A percentile compares a stretch with the other conserved stretches of the same genome.
phyloP scores from a whole-genome alignment of 177 flowering plant genomes.

The Vitis hybrid region DNA sequence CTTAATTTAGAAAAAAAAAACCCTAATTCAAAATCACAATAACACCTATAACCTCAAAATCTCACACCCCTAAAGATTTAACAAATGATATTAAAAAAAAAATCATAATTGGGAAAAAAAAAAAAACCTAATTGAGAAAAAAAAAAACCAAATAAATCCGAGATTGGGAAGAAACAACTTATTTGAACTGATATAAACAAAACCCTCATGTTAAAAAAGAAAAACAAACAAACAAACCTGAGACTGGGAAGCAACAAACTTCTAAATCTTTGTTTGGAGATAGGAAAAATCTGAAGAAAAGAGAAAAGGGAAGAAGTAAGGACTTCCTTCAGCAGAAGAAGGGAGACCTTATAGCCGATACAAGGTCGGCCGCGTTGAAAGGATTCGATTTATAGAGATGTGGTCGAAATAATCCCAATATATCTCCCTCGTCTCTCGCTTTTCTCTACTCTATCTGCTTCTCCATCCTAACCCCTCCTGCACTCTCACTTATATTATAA shows the following conservation, averaged over 20 bases:
- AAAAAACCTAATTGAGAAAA: accelerated
- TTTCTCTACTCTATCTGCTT: not conserved
- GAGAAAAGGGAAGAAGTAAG: not conserved
- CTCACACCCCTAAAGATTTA: too few species aligned
- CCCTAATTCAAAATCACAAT: too few species aligned
- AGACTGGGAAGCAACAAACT: not conserved
- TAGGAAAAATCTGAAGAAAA: not conserved
- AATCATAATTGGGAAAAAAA: too few species aligned
- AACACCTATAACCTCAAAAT: too few species aligned
- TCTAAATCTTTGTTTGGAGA: not conserved
- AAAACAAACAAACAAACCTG: not conserved
- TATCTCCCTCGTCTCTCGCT: not conserved
- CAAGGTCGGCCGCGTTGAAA: slow-evolving; percentile 17
- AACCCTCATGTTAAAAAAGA: not conserved
- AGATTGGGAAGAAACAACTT: too few species aligned
- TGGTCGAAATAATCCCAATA: not conserved
- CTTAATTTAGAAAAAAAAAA: too few species aligned
- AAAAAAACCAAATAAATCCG: too few species aligned
- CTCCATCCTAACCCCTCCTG: too few species aligned
- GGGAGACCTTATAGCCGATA: not conserved
- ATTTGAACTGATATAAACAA: too few species aligned
- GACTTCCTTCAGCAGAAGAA: not conserved
- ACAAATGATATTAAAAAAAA: too few species aligned
- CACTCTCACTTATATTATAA: too few species aligned
- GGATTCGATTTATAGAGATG: not conserved